Evolutionary conservation across 768 basidiomycete genomes (phyloP), one percentile per base, ranked within the genome.

Genomic region (Naganishia kalamii): DNA sequence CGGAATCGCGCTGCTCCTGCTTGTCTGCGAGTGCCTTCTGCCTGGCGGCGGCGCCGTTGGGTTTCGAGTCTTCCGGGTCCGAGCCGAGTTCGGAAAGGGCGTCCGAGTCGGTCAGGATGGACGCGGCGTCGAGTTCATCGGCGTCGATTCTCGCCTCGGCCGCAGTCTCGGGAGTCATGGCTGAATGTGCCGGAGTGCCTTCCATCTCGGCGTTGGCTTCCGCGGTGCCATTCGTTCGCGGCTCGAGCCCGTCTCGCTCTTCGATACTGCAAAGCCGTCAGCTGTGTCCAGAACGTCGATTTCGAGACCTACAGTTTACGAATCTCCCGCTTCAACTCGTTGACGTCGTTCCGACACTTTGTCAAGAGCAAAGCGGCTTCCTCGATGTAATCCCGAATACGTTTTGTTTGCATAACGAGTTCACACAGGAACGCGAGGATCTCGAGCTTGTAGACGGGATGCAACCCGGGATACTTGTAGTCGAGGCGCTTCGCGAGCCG

Each of bases 321-420:
- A 80, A 88, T 88, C 72, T 87, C 81, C 65, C 93, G 84, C 79
- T 96, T 96, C 67, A 92, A 86, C 68, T 98, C 96, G 33, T 93
- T 92, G 77, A 93, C 89, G 77, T 94, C 90, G 79, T 98, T 99
- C 68, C 96, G 81, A 35, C 96, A 81, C 29, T 92, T 90, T 10
- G 96, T 98, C 68, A 99, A 78, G 69, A 88, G 87, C 70, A 88
- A 85, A 73, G 93, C 92, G 71, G 89, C 90, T 48, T 85, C 84
- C 72, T 99, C 96, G 85, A 98, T 88, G 71, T 90, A 89, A 5
- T 83, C 79, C 73, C 92, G 89, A 23, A 97, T 86, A 11, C 86
- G 83, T 79, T 92, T 94, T 78, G 90, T 92, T 25, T 92, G 91
- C 27, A 92, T 85, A 0, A 88, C 92, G 57, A 93, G 79, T 72